Conservation (phyloP, 2,329 filamentous ascomycete species). For the Hypocreales sp. region DNA sequence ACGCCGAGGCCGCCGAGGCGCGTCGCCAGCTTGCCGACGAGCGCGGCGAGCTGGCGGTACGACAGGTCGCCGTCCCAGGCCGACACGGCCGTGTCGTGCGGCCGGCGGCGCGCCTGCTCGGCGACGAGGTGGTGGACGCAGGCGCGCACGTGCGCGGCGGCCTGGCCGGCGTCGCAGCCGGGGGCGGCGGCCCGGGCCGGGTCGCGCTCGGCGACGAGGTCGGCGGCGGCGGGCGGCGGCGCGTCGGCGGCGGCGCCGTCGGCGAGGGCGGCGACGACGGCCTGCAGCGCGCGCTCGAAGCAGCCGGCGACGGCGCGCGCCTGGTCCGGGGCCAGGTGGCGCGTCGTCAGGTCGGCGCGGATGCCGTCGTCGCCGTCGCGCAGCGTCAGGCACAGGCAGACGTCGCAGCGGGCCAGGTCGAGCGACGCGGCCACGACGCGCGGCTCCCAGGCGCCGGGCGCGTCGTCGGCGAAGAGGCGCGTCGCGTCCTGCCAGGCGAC, state of each 20-base stretch:
- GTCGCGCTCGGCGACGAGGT: conserved; percentile 42
- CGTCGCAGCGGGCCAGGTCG: conserved; percentile 25
- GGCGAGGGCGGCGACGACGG: conserved; percentile 30
- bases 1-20: conserved; percentile 36
- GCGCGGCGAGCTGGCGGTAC: conserved; percentile 22
- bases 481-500: conserved; percentile 29
- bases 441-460: conserved; percentile 3
- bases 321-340: conserved; percentile 25
- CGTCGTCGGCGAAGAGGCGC: neutral
- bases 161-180: conserved; percentile 26
- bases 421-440: conserved; percentile 3
- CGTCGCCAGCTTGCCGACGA: conserved; percentile 21
- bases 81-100: conserved; percentile 23
- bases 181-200: conserved; percentile 37
- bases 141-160: conserved; percentile 21
- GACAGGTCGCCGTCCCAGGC: conserved; percentile 29
- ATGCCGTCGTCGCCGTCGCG: conserved; percentile 21
- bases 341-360: conserved; percentile 27
- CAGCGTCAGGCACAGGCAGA: conserved; percentile 29
- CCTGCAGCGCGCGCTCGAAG: conserved; percentile 34
- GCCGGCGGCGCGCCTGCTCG: conserved; percentile 21
- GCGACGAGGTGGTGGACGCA: conserved; percentile 30
- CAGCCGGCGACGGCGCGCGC: conserved; percentile 31
- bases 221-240: no score
- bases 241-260: no score